phyloP scores from a whole-genome alignment of 768 basidiomycete genomes.

The Stropharia rugosoannulata region DNA sequence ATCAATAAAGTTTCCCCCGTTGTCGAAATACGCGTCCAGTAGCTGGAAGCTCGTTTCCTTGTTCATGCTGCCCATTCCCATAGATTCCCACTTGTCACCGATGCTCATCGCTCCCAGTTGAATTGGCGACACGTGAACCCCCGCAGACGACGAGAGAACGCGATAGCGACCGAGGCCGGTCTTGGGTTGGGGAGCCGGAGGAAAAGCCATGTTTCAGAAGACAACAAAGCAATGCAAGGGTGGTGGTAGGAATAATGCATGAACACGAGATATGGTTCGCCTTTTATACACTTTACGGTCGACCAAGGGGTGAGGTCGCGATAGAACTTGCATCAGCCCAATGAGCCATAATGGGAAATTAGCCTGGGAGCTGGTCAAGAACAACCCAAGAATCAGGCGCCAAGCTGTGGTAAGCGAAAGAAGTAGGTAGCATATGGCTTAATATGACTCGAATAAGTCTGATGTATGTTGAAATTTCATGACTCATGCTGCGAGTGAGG shows the following conservation, averaged over 20 bases:
- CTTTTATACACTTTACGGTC: not conserved
- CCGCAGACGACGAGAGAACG: constrained; percentile 36
- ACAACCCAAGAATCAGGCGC: not conserved
- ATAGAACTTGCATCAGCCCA: not conserved
- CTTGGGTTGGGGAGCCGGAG: constrained; percentile 22
- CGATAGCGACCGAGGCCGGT: constrained; percentile 40
- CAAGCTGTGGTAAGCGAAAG: no score
- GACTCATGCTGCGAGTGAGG: no score
- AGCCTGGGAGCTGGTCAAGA: not conserved
- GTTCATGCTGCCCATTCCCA: constrained; percentile 30
- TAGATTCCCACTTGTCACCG: constrained; percentile 38
- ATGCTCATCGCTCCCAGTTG: constrained; percentile 50
- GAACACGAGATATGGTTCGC: not conserved
- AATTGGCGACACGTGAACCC: constrained; percentile 48
- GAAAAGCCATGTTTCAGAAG: constrained; percentile 7
- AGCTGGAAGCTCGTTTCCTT: constrained; percentile 40
- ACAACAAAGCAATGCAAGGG: no score
- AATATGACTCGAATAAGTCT: no score
- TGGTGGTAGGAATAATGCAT: not conserved
- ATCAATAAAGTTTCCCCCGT: constrained; percentile 44
- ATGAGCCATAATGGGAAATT: not conserved
- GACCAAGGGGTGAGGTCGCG: not conserved
- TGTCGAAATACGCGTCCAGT: constrained; percentile 38
- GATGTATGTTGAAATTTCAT: no score
- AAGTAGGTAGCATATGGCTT: no score